Evolutionary conservation across 192 early-diverging fungal species (phyloP).

Genomic region (Podila verticillata): DNA sequence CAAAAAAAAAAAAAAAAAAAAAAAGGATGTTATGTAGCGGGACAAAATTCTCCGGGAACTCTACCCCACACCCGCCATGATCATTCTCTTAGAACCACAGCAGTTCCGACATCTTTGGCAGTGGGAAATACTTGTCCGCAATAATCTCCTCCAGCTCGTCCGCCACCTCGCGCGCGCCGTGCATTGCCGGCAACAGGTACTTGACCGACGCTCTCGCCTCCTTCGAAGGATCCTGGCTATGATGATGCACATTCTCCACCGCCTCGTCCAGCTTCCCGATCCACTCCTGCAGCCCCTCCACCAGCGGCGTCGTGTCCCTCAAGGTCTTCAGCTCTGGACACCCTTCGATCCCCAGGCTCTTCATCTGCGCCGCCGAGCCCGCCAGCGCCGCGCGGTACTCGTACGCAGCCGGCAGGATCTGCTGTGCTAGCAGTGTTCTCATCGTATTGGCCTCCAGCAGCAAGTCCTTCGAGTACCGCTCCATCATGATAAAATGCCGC

Average conservation of each 20-base stretch:
- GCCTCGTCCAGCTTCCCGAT: constrained; percentile 63
- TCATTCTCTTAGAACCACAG: constrained; percentile 51
- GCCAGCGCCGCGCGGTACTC: constrained; percentile 88
- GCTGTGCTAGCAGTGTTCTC: constrained; percentile 76
- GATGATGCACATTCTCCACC: constrained; percentile 61
- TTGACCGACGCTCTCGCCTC: constrained; percentile 70
- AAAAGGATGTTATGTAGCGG: no score
- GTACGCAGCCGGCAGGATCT: constrained; percentile 87
- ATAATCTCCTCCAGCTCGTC: constrained; percentile 82
- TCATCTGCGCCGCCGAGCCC: constrained; percentile 76
- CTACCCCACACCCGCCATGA: no score
- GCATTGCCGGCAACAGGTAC: constrained; percentile 74
- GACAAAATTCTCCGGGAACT: no score
- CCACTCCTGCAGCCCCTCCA: constrained; percentile 62
- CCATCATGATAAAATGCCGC: constrained; percentile 93
- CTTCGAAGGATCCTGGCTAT: constrained; percentile 58
- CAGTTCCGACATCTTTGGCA: constrained; percentile 96
- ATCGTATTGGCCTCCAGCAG: constrained; percentile 92
- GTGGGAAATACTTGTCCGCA: constrained; percentile 94
- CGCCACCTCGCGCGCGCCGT: constrained; percentile 70
- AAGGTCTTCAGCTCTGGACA: constrained; percentile 77
- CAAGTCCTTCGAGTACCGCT: constrained; percentile 96
- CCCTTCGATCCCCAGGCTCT: constrained; percentile 59
- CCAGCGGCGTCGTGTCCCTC: constrained; percentile 67
- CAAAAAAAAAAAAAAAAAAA: no score